A percentile compares a stretch with the other conserved stretches of the same genome.
Evolutionary conservation across 2,329 filamentous ascomycete species (phyloP).

Genomic region (Teratosphaeriaceae sp.): DNA sequence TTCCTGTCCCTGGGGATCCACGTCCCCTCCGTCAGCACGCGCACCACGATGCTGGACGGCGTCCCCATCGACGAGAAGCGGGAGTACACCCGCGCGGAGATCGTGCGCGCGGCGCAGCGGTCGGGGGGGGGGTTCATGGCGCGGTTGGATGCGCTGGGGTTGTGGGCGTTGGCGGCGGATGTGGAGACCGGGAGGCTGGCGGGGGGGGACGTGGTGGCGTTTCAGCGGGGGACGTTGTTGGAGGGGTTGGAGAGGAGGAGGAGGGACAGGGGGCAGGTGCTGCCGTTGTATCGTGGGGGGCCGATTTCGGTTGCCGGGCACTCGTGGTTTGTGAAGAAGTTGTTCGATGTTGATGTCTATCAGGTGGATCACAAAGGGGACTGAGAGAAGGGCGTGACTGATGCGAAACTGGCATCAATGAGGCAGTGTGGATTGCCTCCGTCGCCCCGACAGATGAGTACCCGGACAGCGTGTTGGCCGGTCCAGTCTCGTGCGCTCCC

Average conservation of each 20-base stretch:
- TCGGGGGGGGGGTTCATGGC: slow-evolving; percentile 17
- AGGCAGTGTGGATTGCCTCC: no score
- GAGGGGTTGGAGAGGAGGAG: slow-evolving; percentile 23
- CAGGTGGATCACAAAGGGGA: not conserved
- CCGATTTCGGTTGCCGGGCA: slow-evolving; percentile 20
- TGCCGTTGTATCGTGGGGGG: slow-evolving; percentile 31
- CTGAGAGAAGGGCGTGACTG: not conserved
- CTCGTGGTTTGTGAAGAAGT: slow-evolving; percentile 4
- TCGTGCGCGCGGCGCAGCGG: slow-evolving; percentile 17
- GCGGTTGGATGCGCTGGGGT: slow-evolving; percentile 25
- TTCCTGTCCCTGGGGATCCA: slow-evolving; percentile 29
- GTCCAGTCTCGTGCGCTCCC: no score
- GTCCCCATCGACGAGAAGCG: slow-evolving; percentile 26
- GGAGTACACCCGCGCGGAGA: slow-evolving; percentile 23
- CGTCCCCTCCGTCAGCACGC: slow-evolving; percentile 26
- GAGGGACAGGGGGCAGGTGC: slow-evolving; percentile 25
- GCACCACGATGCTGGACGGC: slow-evolving; percentile 24
- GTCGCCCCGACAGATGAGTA: no score
- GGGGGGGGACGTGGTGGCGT: slow-evolving; percentile 27
- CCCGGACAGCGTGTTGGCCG: no score
- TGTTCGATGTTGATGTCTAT: slow-evolving; percentile 8
- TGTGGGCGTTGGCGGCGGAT: slow-evolving; percentile 29
- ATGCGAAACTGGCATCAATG: no score
- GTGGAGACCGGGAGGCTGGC: slow-evolving; percentile 24
- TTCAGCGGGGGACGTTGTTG: slow-evolving; percentile 27